A percentile compares a stretch with the other conserved stretches of the same genome.
Evolutionary conservation across 1,139 yeast genomes (phyloP).

Genomic region (Blastobotrys aristatus): DNA sequence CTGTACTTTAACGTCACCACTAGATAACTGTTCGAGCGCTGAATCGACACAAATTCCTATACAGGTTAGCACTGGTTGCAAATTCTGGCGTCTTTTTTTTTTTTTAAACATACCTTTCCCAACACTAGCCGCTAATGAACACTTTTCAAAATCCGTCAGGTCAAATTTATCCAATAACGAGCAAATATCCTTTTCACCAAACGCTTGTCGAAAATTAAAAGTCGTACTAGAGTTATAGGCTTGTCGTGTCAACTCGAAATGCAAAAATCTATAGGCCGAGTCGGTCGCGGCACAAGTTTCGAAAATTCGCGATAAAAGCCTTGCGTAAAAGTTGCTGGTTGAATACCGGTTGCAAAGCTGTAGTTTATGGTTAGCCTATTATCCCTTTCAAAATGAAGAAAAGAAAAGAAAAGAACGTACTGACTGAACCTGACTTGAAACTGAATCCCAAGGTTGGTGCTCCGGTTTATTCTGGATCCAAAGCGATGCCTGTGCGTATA

Average conservation of each 20-base stretch:
- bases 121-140: background rate
- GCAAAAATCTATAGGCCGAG: background rate
- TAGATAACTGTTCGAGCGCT: background rate
- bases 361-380: no score
- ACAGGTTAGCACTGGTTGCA: no score
- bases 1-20: background rate
- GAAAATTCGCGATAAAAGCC: background rate
- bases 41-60: background rate
- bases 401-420: conserved; percentile 7
- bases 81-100: background rate
- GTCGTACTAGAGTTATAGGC: background rate
- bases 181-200: background rate
- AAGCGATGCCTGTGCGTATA: conserved; percentile 3
- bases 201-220: background rate
- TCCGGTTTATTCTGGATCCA: background rate
- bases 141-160: conserved; percentile 3
- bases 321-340: background rate
- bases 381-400: no score
- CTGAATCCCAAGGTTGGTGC: background rate
- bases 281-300: background rate
- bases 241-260: background rate
- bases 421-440: conserved; percentile 1
- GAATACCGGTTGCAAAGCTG: conserved; percentile 1
- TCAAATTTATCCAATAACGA: conserved; percentile 5
- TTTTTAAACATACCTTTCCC: conserved; percentile 2